Percentiles rank a stretch among this genome's conserved stretches.
phyloP scores from a whole-genome alignment of 1,284 basidiomycete genomes.

The Pascua guehoae region DNA sequence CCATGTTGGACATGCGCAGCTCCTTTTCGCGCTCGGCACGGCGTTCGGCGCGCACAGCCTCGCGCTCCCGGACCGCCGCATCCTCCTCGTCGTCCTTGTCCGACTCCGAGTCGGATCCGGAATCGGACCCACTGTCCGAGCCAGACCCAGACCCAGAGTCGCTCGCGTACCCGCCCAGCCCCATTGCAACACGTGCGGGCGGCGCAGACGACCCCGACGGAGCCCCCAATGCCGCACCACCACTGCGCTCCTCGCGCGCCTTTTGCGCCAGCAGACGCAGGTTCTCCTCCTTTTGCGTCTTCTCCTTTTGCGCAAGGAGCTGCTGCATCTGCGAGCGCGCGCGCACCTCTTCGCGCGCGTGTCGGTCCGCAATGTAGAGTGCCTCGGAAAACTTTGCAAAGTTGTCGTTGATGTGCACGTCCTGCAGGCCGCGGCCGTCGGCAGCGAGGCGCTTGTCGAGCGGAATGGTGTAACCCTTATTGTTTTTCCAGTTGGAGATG shows the following conservation, averaged over 20 bases:
- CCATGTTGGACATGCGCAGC: slow-evolving; percentile 99
- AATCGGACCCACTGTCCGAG: slow-evolving; percentile 2
- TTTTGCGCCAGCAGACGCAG: slow-evolving; percentile 88
- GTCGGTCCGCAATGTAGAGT: slow-evolving; percentile 91
- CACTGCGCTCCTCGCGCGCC: slow-evolving; percentile 88
- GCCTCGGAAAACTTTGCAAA: slow-evolving; percentile 99
- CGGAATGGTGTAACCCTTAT: slow-evolving; percentile 99
- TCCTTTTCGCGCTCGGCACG: slow-evolving; percentile 90
- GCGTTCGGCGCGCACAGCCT: slow-evolving; percentile 88
- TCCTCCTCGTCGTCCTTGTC: slow-evolving; percentile 65
- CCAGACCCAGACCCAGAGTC: slow-evolving; percentile 50
- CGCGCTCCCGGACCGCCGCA: slow-evolving; percentile 77
- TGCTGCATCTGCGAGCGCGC: slow-evolving; percentile 97
- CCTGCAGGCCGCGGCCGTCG: slow-evolving; percentile 93
- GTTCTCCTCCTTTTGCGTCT: slow-evolving; percentile 94
- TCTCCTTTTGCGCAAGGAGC: slow-evolving; percentile 96
- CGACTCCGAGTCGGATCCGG: slow-evolving; percentile 3
- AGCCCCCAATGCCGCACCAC: slow-evolving; percentile 37
- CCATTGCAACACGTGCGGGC: slow-evolving; percentile 56
- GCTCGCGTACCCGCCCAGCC: slow-evolving; percentile 80
- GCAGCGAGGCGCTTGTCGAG: slow-evolving; percentile 97
- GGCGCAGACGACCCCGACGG: slow-evolving; percentile 15
- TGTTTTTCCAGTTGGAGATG: slow-evolving; percentile 99
- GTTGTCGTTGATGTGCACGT: slow-evolving; percentile 98
- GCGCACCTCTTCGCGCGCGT: slow-evolving; percentile 95